These are phyloP conservation scores for Xylaria arbuscula DNA, from an alignment of 2,329 filamentous ascomycete genomes.

Conservation along the genomic window DNA sequence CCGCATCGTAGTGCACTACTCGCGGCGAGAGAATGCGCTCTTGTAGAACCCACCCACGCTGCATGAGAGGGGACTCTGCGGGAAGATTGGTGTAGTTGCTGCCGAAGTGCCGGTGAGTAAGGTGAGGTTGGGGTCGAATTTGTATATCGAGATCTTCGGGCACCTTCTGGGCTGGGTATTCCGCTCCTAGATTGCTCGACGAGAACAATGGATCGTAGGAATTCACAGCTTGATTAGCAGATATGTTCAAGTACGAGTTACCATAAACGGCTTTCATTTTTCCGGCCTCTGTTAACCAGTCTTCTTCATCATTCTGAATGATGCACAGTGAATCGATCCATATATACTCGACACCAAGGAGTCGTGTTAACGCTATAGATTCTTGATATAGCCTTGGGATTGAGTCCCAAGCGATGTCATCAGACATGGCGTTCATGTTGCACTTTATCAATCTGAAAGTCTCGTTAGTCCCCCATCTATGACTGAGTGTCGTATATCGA, in stretches of 20 bases:
- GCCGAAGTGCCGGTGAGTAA: constrained; percentile 22
- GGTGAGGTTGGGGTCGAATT: constrained; percentile 24
- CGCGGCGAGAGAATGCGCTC: constrained; percentile 30
- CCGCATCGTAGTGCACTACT: constrained; percentile 28
- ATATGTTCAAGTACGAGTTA: constrained; percentile 40
- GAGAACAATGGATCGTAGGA: constrained; percentile 21
- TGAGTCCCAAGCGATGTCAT: constrained; percentile 13
- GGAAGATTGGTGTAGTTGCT: constrained; percentile 21
- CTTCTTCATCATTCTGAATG: constrained; percentile 32
- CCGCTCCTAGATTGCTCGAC: not conserved
- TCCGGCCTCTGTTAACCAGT: constrained; percentile 45
- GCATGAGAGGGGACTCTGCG: constrained; percentile 2
- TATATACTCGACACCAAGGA: constrained; percentile 45
- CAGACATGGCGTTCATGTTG: constrained; percentile 18
- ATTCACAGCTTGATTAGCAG: constrained; percentile 27
- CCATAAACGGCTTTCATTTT: constrained; percentile 39
- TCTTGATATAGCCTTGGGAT: constrained; percentile 45
- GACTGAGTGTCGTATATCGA: constrained; percentile 33
- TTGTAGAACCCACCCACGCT: constrained; percentile 35
- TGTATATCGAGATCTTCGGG: constrained; percentile 12
- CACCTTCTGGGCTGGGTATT: constrained; percentile 17
- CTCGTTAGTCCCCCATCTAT: constrained; percentile 32
- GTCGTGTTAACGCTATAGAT: constrained; percentile 44
- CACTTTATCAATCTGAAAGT: constrained; percentile 24
- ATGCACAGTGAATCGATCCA: constrained; percentile 50